Conservation (phyloP, 1,284 basidiomycete species). For the Puccinia hordei region DNA sequence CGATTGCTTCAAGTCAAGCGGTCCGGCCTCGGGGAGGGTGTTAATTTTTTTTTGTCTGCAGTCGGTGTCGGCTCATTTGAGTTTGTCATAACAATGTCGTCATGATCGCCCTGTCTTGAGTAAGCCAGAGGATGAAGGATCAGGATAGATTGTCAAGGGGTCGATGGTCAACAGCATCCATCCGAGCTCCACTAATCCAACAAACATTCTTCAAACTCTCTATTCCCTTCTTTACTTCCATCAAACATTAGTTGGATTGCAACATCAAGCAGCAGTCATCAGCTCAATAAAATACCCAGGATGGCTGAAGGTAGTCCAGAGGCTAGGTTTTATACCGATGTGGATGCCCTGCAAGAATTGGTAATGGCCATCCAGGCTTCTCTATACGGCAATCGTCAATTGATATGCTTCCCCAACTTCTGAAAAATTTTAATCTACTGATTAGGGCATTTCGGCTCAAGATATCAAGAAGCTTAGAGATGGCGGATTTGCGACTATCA, state of each 20-base stretch:
- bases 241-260: not conserved
- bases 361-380: not conserved
- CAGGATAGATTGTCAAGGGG: too few relatives aligned
- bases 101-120: too few relatives aligned
- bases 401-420: not conserved
- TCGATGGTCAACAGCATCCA: too few relatives aligned
- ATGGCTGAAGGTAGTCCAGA: not conserved
- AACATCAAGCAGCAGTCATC: not conserved
- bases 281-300: not conserved
- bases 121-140: too few relatives aligned
- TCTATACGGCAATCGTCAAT: not conserved
- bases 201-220: too few relatives aligned
- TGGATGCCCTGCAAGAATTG: slow-evolving; percentile 48
- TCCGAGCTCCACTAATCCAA: too few relatives aligned
- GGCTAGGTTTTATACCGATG: slow-evolving; percentile 41
- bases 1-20: too few relatives aligned
- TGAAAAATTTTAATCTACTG: not conserved
- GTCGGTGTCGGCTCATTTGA: too few relatives aligned
- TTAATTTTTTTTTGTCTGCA: too few relatives aligned
- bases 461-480: slow-evolving; percentile 89
- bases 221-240: not conserved
- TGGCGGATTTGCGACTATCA: slow-evolving; percentile 62
- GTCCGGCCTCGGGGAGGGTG: too few relatives aligned
- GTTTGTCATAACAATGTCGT: too few relatives aligned
- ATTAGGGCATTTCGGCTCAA: slow-evolving; percentile 85